Evolutionary conservation across 2,329 filamentous ascomycete genomes (phyloP), one percentile per base, ranked within the genome.

Genomic region (Cytospora chrysosperma): DNA sequence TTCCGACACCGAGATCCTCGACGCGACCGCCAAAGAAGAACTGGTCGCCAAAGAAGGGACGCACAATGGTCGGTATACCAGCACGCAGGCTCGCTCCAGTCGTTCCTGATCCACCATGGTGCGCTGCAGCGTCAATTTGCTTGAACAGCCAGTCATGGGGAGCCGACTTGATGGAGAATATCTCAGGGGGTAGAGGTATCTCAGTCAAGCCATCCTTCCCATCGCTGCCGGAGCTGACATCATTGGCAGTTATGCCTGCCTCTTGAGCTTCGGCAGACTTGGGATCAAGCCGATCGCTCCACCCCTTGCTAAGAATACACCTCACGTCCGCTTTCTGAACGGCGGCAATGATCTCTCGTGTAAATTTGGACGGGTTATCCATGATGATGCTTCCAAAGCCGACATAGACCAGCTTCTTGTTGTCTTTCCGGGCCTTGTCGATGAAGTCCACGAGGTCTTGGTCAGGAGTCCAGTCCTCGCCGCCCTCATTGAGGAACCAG

Each of bases 321-420:
- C 94, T 88, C 6, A 99, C 93, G 70, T 96, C 95, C 2, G 95
- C 92, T 74, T 93, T 96, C 56, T 88, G 77, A 0, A 99, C 93
- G 0, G 93, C 93, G 66, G 97, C 92, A 47, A 98, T 89, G 7
- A 99, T 91, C n/a, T 94, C 93, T 70, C 90, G 87, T 8, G 93
- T 98, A 78, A 99, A 85, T 68, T 92, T 92, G 62, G 86, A 88
- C 3, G 94, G 92, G 72, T 99, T 92, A 2, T 90, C 88, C 32
- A 99, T 93, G 24, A 97, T 92, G 68, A 99, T 97, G 5, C 93
- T 97, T 2, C 95, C 95, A 72, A 99, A 99, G 0, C 95, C 95
- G 55, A 99, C 93, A 68, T 99, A 99, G 0, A 98, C 94, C 15
- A 99, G 79, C 79, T 95, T 97, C 79, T 97, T 97, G 19, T 83